Base-by-base conservation (phyloP, 257 asterid genomes). In the Solanum habrochaites region DNA sequence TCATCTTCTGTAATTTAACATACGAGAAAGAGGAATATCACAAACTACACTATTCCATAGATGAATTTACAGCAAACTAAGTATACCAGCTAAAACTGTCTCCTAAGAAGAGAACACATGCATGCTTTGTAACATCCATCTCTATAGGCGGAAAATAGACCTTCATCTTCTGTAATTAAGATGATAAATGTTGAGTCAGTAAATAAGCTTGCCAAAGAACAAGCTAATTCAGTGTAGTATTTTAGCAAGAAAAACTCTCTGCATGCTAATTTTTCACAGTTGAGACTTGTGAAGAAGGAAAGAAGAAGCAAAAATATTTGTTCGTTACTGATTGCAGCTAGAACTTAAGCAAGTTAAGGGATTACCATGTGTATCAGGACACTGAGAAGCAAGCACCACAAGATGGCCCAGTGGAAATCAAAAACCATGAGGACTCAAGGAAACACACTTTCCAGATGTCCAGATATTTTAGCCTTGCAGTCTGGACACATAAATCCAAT, bases 401-500 rank as follows among this genome's bases (percentile, higher is more conserved):
- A 58, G 86, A 40, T 32, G 69, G 23, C 62, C 85, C 67, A 27
- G 71, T 39, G 15, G 77, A 82, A 66, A 86, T 93, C 93, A 94
- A 90, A 91, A 90, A 86, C 88, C 91, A 73, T 89, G 90, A 85
- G 92, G 87, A 89, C 91, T 92, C 92, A 95, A 66, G 42, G 95
- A 93, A 86, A 94, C 92, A 87, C 93, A 70, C 90, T 92, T 87
- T 90, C 88, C 37, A 95, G 92, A 90, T 96, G 98, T 86, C 98
- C 99, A 15, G 98, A 96, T 82, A 97, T 94, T 85, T 93, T 94
- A 87, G 93, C 91, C 94, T 97, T 97, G 97, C 99, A 97, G 18
- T 95, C 92, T 74, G 98, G 98, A 87, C 99, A 97, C 99, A 97
- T 97, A 81, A 94, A 97, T 47, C 99, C 99, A 88, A 97, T 96